Conservation (phyloP, 257 asterid species). For the Solanum phureja region DNA sequence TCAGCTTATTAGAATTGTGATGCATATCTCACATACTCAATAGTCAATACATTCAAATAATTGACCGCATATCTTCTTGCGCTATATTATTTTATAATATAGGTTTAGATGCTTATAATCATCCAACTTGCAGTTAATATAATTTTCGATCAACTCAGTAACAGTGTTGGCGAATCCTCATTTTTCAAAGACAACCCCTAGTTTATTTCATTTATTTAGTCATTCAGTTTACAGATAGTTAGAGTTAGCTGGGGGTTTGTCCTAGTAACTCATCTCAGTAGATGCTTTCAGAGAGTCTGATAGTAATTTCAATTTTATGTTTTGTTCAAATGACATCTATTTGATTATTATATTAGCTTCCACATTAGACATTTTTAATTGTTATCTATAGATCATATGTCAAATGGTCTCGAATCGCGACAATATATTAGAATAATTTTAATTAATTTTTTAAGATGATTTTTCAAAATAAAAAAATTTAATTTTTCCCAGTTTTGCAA, state of each 20-base stretch:
- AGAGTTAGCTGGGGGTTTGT: neutral
- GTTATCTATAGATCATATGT: neutral
- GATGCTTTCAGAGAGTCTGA: too few species aligned
- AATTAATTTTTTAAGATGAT: neutral
- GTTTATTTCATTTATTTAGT: neutral
- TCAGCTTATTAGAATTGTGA: too few species aligned
- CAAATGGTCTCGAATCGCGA: fast-evolving
- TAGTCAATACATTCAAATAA: too few species aligned
- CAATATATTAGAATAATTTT: too few species aligned
- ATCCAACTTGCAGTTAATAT: neutral
- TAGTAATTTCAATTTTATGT: neutral
- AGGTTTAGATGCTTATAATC: too few species aligned
- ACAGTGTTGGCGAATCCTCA: neutral
- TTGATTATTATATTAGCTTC: neutral
- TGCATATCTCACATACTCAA: too few species aligned
- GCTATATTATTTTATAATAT: too few species aligned
- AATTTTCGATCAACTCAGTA: too few species aligned
- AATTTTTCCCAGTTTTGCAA: neutral
- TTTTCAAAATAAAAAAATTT: neutral
- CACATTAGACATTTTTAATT: too few species aligned
- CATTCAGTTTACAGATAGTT: too few species aligned
- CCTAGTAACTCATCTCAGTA: too few species aligned
- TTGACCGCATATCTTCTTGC: neutral
- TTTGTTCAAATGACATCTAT: neutral
- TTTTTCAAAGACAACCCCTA: neutral